Evolutionary conservation across 2,329 filamentous ascomycete species (phyloP), one percentile per base, ranked within the genome.

Genomic region (Ascochyta fabae): DNA sequence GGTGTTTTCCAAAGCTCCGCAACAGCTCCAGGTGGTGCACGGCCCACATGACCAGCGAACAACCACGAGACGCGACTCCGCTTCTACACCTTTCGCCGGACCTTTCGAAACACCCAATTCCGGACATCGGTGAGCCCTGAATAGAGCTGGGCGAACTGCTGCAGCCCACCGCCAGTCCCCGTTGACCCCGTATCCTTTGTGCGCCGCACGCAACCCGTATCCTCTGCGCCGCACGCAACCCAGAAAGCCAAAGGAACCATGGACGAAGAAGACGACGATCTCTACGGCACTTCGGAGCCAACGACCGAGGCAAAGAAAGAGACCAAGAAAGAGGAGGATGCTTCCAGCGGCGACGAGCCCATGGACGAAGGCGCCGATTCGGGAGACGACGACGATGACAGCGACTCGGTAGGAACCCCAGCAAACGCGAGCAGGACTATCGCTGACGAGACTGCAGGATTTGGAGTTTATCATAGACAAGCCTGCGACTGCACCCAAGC

Each of bases 181-280:
- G 3, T 33, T 12, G 9, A 9, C 19, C 22, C 22, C 33, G 36
- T 33, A 22, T 13, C 8, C n/a, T 38, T 26, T 34, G 34, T 27
- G 39, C 19, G 33, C 26, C 36, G 42, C 31, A 34, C 33, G 7
- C 3, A 16, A 10, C 13, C 29, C 4, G 12, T 12, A 7, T 26
- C 24, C 24, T 26, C 24, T 27, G 39, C 19, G 31, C 24, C 36
- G 36, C 29, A 33, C 29, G 4, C 10, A 33, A 10, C n/a, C 33
- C 6, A n/a, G 6, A n/a, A 9, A n/a, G 5, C 33, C 6, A 3
- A 16, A 8, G 15, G 2, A 57, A 58, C 50, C 34, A 82, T 82
- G 80, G 80, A 81, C 36, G 80, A 82, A 58, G 80, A 82, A 59
- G 80, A 83, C 55, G 80, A 82, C 60, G 80, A 82, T 70, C 78